These are phyloP conservation scores for Aurantiochytrium sp. DNA, from an alignment of 108 stramenopile genomes.

Conservation along the genomic window DNA sequence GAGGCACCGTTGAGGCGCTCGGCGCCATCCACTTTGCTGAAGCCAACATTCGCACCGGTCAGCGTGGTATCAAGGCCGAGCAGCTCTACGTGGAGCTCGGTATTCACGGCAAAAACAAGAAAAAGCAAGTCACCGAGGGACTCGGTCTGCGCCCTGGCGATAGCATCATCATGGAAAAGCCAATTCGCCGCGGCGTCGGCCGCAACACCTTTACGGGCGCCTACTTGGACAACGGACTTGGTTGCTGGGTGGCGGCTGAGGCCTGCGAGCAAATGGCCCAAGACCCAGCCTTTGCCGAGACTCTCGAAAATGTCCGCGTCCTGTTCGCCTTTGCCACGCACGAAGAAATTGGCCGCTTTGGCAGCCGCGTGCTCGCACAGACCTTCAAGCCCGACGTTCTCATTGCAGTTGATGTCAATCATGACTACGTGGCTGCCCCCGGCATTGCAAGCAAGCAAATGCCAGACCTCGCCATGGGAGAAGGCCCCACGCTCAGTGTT, in stretches of 20 bases:
- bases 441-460: neutral
- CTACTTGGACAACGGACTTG: constrained; percentile 7
- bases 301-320: neutral
- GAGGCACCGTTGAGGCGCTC: constrained; percentile 3
- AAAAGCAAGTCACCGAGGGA: neutral
- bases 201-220: constrained; percentile 3
- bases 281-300: neutral
- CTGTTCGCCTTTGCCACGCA: constrained; percentile 8
- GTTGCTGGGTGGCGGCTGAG: neutral
- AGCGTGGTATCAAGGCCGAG: neutral
- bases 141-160: neutral
- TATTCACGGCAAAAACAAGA: neutral
- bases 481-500: neutral
- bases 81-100: constrained; percentile 5
- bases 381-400: neutral
- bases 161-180: constrained; percentile 12
- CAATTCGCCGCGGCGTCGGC: constrained; percentile 5
- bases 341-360: constrained; percentile 6
- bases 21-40: constrained; percentile 10
- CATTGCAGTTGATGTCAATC: neutral
- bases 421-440: neutral
- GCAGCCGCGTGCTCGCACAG: neutral
- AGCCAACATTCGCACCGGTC: neutral
- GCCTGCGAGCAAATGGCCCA: neutral
- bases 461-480: neutral